These are phyloP conservation scores for Coniochaeta sp. DNA, from an alignment of 2,329 filamentous ascomycete species.

Conservation along the genomic window DNA sequence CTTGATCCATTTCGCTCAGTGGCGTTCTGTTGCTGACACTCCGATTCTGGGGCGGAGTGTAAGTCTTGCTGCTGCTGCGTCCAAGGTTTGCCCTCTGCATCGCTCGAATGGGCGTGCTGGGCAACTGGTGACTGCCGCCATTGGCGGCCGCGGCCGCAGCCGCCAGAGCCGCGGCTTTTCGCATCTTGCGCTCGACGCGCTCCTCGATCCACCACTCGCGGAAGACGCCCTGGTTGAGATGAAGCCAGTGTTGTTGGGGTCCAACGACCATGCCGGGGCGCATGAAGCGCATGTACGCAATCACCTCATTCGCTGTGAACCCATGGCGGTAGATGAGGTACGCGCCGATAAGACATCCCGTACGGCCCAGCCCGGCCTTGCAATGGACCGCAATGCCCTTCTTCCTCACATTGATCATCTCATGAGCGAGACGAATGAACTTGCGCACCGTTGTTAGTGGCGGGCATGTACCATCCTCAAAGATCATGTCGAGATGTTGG, in stretches of 20 bases:
- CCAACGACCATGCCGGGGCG: constrained; percentile 97
- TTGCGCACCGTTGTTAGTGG: constrained; percentile 81
- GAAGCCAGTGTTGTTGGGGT: constrained; percentile 97
- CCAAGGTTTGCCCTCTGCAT: constrained; percentile 50
- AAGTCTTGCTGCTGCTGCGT: constrained; percentile 61
- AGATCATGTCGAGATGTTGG: constrained; percentile 97
- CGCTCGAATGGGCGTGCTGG: constrained; percentile 54
- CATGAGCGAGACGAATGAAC: constrained; percentile 90
- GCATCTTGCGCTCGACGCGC: constrained; percentile 63
- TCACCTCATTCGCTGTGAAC: constrained; percentile 95
- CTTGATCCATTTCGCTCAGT: constrained; percentile 88
- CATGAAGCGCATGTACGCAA: constrained; percentile 99
- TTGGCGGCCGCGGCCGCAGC: constrained; percentile 30
- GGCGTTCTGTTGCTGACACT: constrained; percentile 70
- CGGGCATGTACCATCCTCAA: constrained; percentile 95
- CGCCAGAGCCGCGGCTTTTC: constrained; percentile 47
- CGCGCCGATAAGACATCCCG: constrained; percentile 91
- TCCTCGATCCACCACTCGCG: constrained; percentile 98
- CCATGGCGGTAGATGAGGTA: constrained; percentile 97
- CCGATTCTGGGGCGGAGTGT: constrained; percentile 72
- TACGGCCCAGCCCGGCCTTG: constrained; percentile 93
- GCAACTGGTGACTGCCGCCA: constrained; percentile 19
- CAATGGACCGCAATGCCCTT: constrained; percentile 96
- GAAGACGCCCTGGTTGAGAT: constrained; percentile 93
- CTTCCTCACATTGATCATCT: constrained; percentile 85